Evolutionary conservation across 495 filamentous ascomycete genomes (phyloP), one percentile per base, ranked within the genome.

Genomic region (Neurospora hispaniola): DNA sequence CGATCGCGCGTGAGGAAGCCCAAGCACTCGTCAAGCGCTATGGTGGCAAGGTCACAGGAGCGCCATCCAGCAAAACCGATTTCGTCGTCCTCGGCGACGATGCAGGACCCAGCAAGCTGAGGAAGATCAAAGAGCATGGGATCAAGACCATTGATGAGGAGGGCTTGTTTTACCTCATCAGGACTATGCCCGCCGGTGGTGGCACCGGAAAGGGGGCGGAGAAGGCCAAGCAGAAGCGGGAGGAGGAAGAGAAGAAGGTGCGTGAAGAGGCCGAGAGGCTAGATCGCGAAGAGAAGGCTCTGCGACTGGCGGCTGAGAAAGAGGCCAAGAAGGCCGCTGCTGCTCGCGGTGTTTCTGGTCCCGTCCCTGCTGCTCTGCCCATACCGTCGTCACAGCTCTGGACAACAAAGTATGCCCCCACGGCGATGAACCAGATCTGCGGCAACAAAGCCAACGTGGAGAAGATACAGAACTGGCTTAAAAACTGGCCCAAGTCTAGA

Each of bases 401-500:
- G 96, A 98, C 96, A 8, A 91, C 90, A 39, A 98, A 98, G 77
- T 98, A 99, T 82, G 95, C 96, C 0, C 96, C 96, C 5, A 91
- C 90, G 0, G 85, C 89, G 44, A 85, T 93, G 44, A 91, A 80
- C 71, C 94, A 98, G 80, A 97, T 99, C 70, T 98, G 95, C 79
- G 96, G 96, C 73, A 99, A 99, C 82, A 99, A 98, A 79, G 86
- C 82, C 18, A 87, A 89, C 43, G 95, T 99, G 4, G 96, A 98
- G 77, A 96, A 90, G 79, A 88, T 98, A 20, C 92, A 96, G 78
- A 85, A 75, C 42, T 99, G 96, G 94, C 86, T 99, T 27, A 88
- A 87, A 42, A 89, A 89, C 74, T 99, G 96, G 90, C 88, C 87
- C 42, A 89, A 89, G 75, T 89, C 88, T 70, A 88, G 90, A 27